Conservation (phyloP, 2,329 filamentous ascomycete genomes). For the Aureobasidium sp. region DNA sequence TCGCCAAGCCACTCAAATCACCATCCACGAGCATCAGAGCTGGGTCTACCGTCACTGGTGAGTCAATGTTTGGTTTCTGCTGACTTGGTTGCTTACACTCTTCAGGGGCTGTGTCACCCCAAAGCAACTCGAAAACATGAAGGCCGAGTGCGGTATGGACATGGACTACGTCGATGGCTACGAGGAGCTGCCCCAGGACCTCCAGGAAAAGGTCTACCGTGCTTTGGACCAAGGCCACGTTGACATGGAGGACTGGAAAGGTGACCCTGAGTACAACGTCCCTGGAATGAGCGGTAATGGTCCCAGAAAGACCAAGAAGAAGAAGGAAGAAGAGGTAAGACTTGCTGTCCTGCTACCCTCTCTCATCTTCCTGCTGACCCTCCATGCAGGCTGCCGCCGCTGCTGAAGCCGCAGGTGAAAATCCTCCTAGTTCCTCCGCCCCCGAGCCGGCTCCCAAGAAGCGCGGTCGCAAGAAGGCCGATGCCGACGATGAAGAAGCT, state of each 20-base stretch:
- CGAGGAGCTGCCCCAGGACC: slow-evolving; percentile 63
- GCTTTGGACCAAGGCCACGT: slow-evolving; percentile 74
- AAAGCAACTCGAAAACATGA: slow-evolving; percentile 59
- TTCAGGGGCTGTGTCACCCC: slow-evolving; percentile 84
- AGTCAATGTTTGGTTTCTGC: slow-evolving; percentile 22
- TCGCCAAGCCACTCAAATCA: slow-evolving; percentile 68
- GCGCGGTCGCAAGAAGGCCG: slow-evolving; percentile 32
- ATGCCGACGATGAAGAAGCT: slow-evolving; percentile 30
- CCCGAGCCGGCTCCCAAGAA: slow-evolving; percentile 35
- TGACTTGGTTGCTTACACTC: slow-evolving; percentile 3
- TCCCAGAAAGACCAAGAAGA: slow-evolving; percentile 43
- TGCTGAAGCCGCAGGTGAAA: slow-evolving; percentile 19
- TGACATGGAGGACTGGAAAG: slow-evolving; percentile 79
- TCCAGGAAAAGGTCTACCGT: slow-evolving; percentile 65
- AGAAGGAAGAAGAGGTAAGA: slow-evolving; percentile 27
- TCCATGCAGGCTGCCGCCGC: slow-evolving; percentile 12
- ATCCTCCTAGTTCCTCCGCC: slow-evolving; percentile 11
- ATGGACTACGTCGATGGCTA: slow-evolving; percentile 70
- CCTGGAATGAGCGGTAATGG: slow-evolving; percentile 52
- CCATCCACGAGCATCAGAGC: slow-evolving; percentile 51
- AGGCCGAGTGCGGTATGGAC: slow-evolving; percentile 51
- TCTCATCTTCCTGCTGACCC: neutral
- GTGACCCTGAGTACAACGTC: slow-evolving; percentile 67
- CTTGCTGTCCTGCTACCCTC: too few relatives aligned
- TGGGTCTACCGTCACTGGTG: slow-evolving; percentile 88